These are phyloP conservation scores for Solanum habrochaites DNA, from an alignment of 257 asterid species.

Conservation along the genomic window DNA sequence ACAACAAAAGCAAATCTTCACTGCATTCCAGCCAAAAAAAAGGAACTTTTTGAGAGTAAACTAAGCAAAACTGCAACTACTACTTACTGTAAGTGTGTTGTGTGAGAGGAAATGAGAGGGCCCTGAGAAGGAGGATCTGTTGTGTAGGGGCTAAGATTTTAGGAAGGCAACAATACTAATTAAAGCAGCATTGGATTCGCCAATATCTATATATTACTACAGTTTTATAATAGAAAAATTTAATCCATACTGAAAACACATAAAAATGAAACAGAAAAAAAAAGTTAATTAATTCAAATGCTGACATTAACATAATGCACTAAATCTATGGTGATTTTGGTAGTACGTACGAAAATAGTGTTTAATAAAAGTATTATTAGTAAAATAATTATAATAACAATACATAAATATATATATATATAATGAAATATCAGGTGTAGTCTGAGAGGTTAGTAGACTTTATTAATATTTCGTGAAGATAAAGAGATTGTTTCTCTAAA, in stretches of 20 bases:
- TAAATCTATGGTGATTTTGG: neutral
- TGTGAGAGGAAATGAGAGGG: neutral
- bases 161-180: neutral
- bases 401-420: no score
- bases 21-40: neutral
- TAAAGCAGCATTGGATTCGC: neutral
- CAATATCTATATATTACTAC: neutral
- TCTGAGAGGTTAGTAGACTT: rapidly evolving
- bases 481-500: rapidly evolving
- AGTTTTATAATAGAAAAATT: neutral
- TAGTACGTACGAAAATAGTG: neutral
- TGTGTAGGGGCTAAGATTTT: neutral
- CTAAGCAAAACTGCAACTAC: neutral
- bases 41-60: neutral
- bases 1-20: neutral
- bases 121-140: neutral
- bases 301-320: neutral
- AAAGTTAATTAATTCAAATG: neutral
- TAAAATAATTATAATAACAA: neutral
- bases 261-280: neutral
- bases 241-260: neutral
- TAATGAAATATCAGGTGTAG: no score
- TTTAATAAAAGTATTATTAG: neutral
- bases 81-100: neutral
- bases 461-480: rapidly evolving